Evolutionary conservation across 805 yeast species (phyloP), one percentile per base, ranked within the genome.

Genomic region (Cyberlindnera meyerae): DNA sequence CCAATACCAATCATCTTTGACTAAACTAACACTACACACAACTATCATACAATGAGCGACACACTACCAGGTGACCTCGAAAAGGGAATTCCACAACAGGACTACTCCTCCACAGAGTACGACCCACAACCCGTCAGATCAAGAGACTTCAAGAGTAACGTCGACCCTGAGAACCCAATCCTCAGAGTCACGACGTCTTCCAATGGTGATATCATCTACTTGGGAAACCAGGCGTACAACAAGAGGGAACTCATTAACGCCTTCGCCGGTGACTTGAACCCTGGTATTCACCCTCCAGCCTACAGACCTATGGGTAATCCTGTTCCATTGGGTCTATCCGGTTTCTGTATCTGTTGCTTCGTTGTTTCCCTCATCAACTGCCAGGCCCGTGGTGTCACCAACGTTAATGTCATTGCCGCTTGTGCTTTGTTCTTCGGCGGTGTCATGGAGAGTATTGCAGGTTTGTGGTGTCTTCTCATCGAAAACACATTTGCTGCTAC

Each of bases 401-500:
- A 74, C 29, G 73, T 75, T 24, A 74, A 76, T 42, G 62, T 82
- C 34, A 77, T 81, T 27, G 77, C 81, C 36, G 81, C 84, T 29
- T 63, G 73, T 44, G 82, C 84, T 14, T 65, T 76, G 51, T 79
- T 82, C 57, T 79, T 80, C 54, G 90, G 88, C 39, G 90, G 89
- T 26, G 65, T 76, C 16, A 71, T 82, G 40, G 88, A 81, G 60
- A 62, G 79, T 39, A 62, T 80, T 42, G 85, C 89, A 6, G 89
- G 88, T 39, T 68, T 82, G 68, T 75, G 83, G 73, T 86, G 83
- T 59, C 70, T 81, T 60, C 77, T 80, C n/a, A 67, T 75, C 27
- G 88, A 82, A 49, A 81, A 80, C 60, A 80, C 87, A 16, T 82
- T 79, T 62, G 86, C 86, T 61, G 84, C 80, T 48, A 70, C 82